A percentile compares a stretch with the other conserved stretches of the same genome.
phyloP scores from a whole-genome alignment of 73 alveolate genomes.

The Diophrys sp. region DNA sequence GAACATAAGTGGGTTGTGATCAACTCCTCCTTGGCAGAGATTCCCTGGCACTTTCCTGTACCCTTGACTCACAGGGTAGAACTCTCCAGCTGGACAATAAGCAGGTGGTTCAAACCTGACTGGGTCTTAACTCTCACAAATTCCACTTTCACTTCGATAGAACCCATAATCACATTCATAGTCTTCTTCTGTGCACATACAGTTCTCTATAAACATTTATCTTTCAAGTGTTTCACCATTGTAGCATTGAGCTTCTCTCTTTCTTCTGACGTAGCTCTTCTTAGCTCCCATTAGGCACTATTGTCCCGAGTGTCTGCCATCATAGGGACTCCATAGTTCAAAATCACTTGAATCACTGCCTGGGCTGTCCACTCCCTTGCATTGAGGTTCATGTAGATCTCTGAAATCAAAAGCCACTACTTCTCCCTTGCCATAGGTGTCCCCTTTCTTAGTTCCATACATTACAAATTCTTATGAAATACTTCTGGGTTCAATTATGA shows the following conservation, averaged over 20 bases:
- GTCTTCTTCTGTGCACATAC: conserved; percentile 89
- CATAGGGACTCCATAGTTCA: conserved; percentile 91
- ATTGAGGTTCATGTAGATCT: conserved; percentile 69
- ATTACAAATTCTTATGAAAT: conserved; percentile 70
- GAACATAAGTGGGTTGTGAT: conserved; percentile 50
- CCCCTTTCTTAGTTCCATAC: conserved; percentile 63
- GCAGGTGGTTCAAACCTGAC: conserved; percentile 3
- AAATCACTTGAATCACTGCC: conserved; percentile 80
- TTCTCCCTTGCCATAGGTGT: conserved; percentile 51
- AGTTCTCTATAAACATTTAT: conserved; percentile 48
- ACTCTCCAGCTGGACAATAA: conserved; percentile 28
- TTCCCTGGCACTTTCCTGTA: conserved; percentile 91
- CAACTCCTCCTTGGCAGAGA: conserved; percentile 82
- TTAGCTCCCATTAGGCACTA: conserved; percentile 81
- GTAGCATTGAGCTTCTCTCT: conserved; percentile 79
- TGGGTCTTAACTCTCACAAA: conserved; percentile 20
- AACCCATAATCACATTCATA: conserved; percentile 90
- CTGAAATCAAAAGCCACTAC: conserved; percentile 72
- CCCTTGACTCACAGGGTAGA: conserved; percentile 68
- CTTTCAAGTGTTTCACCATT: conserved; percentile 83
- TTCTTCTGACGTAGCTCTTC: conserved; percentile 82
- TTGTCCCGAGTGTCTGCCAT: conserved; percentile 64
- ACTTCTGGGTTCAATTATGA: conserved; percentile 82
- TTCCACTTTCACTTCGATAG: conserved; percentile 53
- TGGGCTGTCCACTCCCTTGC: conserved; percentile 82